Evolutionary conservation across 176 grass and related monocot species (phyloP).

Genomic region (Oropetium thomaeum): DNA sequence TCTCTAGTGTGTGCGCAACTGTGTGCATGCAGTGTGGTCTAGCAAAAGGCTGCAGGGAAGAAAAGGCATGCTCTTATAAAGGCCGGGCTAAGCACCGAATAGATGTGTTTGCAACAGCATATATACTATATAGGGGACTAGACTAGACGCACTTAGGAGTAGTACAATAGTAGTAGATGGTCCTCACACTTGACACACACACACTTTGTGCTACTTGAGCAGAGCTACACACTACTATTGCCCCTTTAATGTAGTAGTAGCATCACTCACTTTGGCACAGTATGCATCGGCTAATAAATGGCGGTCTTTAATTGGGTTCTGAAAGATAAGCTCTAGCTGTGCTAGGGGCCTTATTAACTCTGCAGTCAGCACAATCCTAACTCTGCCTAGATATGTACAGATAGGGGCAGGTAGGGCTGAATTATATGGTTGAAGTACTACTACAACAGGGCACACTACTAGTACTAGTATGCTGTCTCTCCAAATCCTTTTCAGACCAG

Average conservation of each 20-base stretch:
- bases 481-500: not conserved
- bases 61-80: conserved; percentile 51
- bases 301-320: conserved; percentile 40
- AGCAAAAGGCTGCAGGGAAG: conserved; percentile 47
- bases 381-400: not conserved
- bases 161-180: conserved; percentile 17
- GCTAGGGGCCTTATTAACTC: not conserved
- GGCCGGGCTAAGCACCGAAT: conserved; percentile 5
- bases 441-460: not conserved
- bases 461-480: not conserved
- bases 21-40: conserved; percentile 18
- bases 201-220: not conserved
- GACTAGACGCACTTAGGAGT: not conserved
- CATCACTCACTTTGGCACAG: conserved; percentile 42
- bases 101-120: not conserved
- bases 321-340: conserved; percentile 36
- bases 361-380: not conserved
- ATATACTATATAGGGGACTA: not conserved
- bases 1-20: not conserved
- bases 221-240: too few species aligned
- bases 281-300: conserved; percentile 30
- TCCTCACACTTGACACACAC: conserved; percentile 30
- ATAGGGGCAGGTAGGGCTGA: not conserved
- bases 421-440: conserved; percentile 4
- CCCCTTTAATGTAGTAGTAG: not conserved